Conservation (phyloP, 2,329 filamentous ascomycete genomes). For the Penicillium frequentans region DNA sequence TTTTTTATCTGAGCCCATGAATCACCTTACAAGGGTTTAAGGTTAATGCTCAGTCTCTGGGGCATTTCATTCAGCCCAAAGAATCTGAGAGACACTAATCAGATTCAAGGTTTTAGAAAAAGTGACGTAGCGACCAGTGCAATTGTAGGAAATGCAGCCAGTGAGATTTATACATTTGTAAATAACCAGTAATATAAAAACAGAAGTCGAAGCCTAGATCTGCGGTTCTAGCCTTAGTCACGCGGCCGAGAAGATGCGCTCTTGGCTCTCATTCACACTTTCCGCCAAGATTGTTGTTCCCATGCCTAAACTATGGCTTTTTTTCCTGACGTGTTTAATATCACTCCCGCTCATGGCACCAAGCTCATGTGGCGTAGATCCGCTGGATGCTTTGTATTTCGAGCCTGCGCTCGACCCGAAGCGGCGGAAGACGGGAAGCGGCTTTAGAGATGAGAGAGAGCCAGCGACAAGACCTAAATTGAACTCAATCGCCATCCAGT, state of each 20-base stretch:
- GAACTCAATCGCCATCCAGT: constrained; percentile 25
- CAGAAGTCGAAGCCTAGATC: no score
- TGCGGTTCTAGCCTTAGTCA: neutral
- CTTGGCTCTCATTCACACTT: constrained; percentile 4
- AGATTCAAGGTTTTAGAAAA: no score
- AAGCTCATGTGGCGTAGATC: neutral
- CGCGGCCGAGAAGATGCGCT: neutral
- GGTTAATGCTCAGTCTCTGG: no score
- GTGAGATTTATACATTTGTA: no score
- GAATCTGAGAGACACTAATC: no score
- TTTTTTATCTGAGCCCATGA: no score
- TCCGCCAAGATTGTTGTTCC: constrained; percentile 1
- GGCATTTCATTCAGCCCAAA: no score
- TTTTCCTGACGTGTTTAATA: neutral
- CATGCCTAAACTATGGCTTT: neutral
- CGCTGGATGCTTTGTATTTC: neutral
- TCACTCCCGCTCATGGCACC: neutral
- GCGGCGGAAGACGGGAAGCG: constrained; percentile 5
- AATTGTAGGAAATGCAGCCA: no score
- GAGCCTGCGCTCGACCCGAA: constrained; percentile 5
- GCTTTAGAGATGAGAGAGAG: constrained; percentile 15
- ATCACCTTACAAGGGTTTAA: no score
- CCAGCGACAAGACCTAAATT: constrained; percentile 18
- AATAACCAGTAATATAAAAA: no score
- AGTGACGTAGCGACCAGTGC: no score